A percentile compares a stretch with the other conserved stretches of the same genome.
Conservation (phyloP, 2,329 filamentous ascomycete species). For the Bipolaris victoriae region DNA sequence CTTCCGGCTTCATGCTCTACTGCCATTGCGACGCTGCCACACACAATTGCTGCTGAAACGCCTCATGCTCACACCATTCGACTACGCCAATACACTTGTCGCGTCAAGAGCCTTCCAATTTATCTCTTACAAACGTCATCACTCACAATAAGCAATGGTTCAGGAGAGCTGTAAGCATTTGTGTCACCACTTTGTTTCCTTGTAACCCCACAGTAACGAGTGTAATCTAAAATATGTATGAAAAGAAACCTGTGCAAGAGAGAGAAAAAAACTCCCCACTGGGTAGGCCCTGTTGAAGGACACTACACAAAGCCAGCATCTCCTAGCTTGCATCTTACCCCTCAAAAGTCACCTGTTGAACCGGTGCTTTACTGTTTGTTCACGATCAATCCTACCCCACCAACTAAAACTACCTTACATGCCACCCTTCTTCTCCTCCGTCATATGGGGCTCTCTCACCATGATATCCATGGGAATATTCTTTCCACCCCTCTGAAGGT, state of each 20-base stretch:
- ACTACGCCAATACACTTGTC: not conserved
- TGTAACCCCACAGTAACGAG: not conserved
- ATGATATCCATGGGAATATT: conserved; percentile 77
- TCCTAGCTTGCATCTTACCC: not conserved
- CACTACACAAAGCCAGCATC: not conserved
- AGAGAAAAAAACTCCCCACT: not conserved
- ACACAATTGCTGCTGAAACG: conserved; percentile 1
- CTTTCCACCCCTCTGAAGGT: conserved; percentile 62
- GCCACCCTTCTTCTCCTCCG: conserved; percentile 27
- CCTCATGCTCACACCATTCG: not conserved
- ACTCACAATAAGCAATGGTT: not conserved
- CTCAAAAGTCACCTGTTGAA: conserved; percentile 32
- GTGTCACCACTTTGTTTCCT: not conserved
- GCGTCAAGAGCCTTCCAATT: not conserved
- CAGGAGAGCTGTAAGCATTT: not conserved
- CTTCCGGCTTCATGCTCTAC: not conserved
- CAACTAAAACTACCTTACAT: conserved; percentile 5
- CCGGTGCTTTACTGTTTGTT: conserved; percentile 16
- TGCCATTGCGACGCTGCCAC: not conserved
- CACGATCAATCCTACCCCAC: not conserved
- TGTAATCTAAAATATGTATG: conserved; percentile 6
- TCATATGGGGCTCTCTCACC: conserved; percentile 70
- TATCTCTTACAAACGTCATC: not conserved
- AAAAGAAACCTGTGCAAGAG: not conserved
- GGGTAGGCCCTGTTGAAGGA: conserved; percentile 33